Base-by-base conservation (phyloP, 2,329 filamentous ascomycete species). In the Botrytis porri region DNA sequence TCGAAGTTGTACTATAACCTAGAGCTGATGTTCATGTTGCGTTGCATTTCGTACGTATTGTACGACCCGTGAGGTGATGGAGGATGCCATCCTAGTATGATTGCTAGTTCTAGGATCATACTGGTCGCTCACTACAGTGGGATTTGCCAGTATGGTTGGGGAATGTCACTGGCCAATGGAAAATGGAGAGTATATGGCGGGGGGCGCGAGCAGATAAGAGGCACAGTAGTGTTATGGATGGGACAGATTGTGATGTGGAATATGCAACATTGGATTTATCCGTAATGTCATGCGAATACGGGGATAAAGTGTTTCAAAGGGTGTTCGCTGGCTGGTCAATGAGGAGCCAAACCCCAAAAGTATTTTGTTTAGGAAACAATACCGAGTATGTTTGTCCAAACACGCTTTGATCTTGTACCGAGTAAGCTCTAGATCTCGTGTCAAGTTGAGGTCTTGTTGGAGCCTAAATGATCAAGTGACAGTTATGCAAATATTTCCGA, bases 391-490 rank as follows among this genome's bases (percentile, higher is more conserved):
- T 57, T 43, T 51, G 57, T 39, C 18, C 32, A 25, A 37, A 64
- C 25, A 64, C 35, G 43, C 61, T 54, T 65, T 66, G 37, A 54
- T 54, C 51, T 54, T 54, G 51, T 54, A 54, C n/a, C 51, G 6
- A 54, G 18, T 65, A 35, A 41, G 22, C 9, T 66, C 60, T n/a
- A 35, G 37, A 71, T 71, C 69, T 71, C 60, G 37, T 71, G 69
- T 64, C 59, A 54, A 54, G 22, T 41, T 39, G 3, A 20, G 32
- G 37, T 29, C 12, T 48, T 29, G 8, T 60, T 72, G 70, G 62
- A 72, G 70, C 70, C 70, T 72, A 45, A 48, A 69, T 72, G 62
- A 67, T 72, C 70, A 72, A 72, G 70, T 72, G 70, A 72, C 35
- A 61, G 43, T 20, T 45, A 37, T 57, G 37, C 65, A 57, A 67